phyloP scores from a whole-genome alignment of 2,329 filamentous ascomycete genomes.

The Davidsoniella neocaledoniae region DNA sequence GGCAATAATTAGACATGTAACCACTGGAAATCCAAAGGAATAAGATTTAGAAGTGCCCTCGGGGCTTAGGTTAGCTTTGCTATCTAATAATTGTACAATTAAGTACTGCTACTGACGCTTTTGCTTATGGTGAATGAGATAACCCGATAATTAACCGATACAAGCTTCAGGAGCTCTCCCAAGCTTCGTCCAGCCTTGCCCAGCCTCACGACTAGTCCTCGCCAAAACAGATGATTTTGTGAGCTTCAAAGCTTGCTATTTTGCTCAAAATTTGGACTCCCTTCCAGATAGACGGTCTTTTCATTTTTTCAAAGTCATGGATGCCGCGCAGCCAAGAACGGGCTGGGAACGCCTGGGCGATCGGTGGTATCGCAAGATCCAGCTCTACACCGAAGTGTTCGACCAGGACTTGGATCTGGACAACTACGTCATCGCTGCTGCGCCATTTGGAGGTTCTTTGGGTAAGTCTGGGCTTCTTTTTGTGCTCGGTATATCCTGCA shows the following conservation, averaged over 20 bases:
- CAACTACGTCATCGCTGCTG: conserved; percentile 81
- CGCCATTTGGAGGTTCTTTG: conserved; percentile 83
- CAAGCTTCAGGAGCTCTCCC: neutral
- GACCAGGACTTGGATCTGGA: conserved; percentile 87
- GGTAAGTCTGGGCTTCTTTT: conserved; percentile 38
- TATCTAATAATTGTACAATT: no score
- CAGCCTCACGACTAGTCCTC: neutral
- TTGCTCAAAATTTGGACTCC: neutral
- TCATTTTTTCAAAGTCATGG: conserved; percentile 25
- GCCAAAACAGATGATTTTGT: neutral
- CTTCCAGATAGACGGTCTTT: neutral
- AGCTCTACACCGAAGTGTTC: conserved; percentile 85
- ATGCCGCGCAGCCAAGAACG: conserved; percentile 51
- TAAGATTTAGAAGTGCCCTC: no score
- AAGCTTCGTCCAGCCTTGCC: neutral
- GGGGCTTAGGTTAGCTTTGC: no score
- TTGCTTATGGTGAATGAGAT: no score
- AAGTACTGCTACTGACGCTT: no score
- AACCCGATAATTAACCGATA: neutral
- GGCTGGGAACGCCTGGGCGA: conserved; percentile 92
- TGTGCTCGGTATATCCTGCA: neutral
- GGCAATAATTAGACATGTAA: no score
- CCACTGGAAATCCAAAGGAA: no score
- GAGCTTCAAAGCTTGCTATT: neutral
- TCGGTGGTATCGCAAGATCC: conserved; percentile 86